These are phyloP conservation scores for Kazachstania psychrophila DNA, from an alignment of 805 yeast species.

Conservation along the genomic window DNA sequence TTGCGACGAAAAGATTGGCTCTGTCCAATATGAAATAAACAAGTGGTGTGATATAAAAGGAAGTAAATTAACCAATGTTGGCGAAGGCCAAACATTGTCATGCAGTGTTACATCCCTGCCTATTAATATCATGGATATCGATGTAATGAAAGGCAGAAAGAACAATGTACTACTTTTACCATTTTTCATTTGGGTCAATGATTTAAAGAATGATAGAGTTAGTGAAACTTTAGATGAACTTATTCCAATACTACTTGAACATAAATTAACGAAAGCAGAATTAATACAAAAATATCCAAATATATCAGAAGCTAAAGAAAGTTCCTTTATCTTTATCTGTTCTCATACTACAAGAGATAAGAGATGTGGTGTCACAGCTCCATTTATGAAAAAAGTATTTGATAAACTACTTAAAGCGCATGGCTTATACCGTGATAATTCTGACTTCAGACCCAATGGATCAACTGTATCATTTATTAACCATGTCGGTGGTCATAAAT, in stretches of 20 bases:
- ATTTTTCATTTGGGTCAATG: slow-evolving; percentile 59
- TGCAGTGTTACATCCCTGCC: slow-evolving; percentile 44
- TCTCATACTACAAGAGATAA: slow-evolving; percentile 89
- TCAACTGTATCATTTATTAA: slow-evolving; percentile 61
- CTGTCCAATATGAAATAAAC: slow-evolving; percentile 39
- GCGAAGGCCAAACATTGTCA: slow-evolving; percentile 18
- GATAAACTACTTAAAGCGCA: slow-evolving; percentile 62
- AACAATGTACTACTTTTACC: slow-evolving; percentile 66
- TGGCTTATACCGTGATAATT: slow-evolving; percentile 64
- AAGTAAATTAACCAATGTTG: slow-evolving; percentile 21
- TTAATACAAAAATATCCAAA: slow-evolving; percentile 18
- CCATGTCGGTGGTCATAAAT: slow-evolving; percentile 96
- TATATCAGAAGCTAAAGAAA: slow-evolving; percentile 33
- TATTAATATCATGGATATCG: slow-evolving; percentile 37
- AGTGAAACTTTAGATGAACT: slow-evolving; percentile 36
- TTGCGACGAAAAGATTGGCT: slow-evolving; percentile 32
- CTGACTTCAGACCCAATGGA: slow-evolving; percentile 70
- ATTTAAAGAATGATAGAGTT: slow-evolving; percentile 38
- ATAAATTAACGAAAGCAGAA: slow-evolving; percentile 23
- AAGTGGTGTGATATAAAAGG: slow-evolving; percentile 30
- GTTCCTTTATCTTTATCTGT: slow-evolving; percentile 60
- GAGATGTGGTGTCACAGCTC: slow-evolving; percentile 90
- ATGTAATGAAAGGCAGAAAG: slow-evolving; percentile 34
- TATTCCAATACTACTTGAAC: slow-evolving; percentile 33
- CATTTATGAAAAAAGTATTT: slow-evolving; percentile 72